Conservation (phyloP, 257 asterid genomes). For the Dorcoceras hygrometricum region DNA sequence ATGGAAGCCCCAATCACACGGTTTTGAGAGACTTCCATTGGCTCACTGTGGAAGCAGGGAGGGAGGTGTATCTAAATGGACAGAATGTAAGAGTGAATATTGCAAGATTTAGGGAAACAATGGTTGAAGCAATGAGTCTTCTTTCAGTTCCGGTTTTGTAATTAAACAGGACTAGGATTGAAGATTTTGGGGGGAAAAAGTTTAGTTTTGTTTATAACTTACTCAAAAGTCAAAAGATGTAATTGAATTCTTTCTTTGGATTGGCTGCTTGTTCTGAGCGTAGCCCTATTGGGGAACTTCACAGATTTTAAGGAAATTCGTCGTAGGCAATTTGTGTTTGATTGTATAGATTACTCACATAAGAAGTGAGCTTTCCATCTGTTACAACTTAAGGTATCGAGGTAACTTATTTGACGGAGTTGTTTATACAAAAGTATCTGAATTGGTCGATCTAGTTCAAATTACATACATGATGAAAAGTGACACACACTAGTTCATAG, state of each 20-base stretch:
- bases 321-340: neutral
- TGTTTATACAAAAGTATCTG: too few relatives aligned
- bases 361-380: too few relatives aligned
- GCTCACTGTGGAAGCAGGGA: conserved; percentile 34
- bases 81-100: conserved; percentile 51
- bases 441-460: too few relatives aligned
- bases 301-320: neutral
- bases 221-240: neutral
- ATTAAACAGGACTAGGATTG: neutral
- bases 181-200: neutral
- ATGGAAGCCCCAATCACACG: conserved; percentile 41
- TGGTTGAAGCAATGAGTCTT: conserved; percentile 52
- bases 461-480: too few relatives aligned
- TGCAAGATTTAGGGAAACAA: conserved; percentile 44
- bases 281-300: neutral
- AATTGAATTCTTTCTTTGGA: neutral
- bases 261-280: neutral
- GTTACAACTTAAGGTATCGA: too few relatives aligned
- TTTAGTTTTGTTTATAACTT: too few relatives aligned
- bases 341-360: neutral
- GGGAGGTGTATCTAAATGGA: conserved; percentile 60
- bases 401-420: too few relatives aligned
- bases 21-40: conserved; percentile 46
- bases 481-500: too few relatives aligned
- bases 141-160: conserved; percentile 25